phyloP scores from a whole-genome alignment of 345 rosid species.

The Noccaea bulbosa region DNA sequence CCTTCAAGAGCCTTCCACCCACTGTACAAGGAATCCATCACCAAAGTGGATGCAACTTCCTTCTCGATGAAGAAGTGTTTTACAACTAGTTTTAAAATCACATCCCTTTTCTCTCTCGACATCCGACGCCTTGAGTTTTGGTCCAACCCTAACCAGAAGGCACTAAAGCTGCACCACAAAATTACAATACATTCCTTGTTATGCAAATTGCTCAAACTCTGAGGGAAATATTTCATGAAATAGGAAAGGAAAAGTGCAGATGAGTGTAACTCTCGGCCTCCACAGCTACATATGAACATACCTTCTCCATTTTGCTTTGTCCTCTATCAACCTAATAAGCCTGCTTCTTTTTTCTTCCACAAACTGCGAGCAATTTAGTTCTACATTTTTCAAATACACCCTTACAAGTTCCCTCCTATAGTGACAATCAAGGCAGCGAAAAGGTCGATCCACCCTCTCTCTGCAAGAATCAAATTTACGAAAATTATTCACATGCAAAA shows the following conservation, averaged over 20 bases:
- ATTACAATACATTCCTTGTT: slow-evolving; percentile 17
- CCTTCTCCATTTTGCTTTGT: slow-evolving; percentile 92
- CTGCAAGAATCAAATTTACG: slow-evolving; percentile 44
- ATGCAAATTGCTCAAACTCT: slow-evolving; percentile 19
- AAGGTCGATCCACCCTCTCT: slow-evolving; percentile 89
- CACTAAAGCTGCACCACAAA: slow-evolving; percentile 65
- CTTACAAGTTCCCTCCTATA: slow-evolving; percentile 94
- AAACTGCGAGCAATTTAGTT: slow-evolving; percentile 81
- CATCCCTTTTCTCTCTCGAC: slow-evolving; percentile 85
- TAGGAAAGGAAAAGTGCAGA: neutral
- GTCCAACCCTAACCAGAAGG: slow-evolving; percentile 87
- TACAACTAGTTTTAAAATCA: slow-evolving; percentile 78
- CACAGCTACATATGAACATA: slow-evolving; percentile 25
- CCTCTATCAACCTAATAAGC: slow-evolving; percentile 72
- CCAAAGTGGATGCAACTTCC: slow-evolving; percentile 96
- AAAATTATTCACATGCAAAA: slow-evolving; percentile 13
- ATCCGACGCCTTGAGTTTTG: slow-evolving; percentile 66
- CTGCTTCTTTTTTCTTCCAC: slow-evolving; percentile 80
- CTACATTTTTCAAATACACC: slow-evolving; percentile 87
- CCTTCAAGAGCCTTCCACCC: slow-evolving; percentile 96
- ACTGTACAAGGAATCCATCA: slow-evolving; percentile 97
- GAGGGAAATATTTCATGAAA: neutral
- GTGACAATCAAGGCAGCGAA: slow-evolving; percentile 84
- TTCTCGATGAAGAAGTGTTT: slow-evolving; percentile 89
- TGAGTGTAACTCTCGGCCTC: too few species aligned